A percentile compares a stretch with the other conserved stretches of the same genome.
phyloP scores from a whole-genome alignment of 257 asterid species.

The Rubia yunnanensis region DNA sequence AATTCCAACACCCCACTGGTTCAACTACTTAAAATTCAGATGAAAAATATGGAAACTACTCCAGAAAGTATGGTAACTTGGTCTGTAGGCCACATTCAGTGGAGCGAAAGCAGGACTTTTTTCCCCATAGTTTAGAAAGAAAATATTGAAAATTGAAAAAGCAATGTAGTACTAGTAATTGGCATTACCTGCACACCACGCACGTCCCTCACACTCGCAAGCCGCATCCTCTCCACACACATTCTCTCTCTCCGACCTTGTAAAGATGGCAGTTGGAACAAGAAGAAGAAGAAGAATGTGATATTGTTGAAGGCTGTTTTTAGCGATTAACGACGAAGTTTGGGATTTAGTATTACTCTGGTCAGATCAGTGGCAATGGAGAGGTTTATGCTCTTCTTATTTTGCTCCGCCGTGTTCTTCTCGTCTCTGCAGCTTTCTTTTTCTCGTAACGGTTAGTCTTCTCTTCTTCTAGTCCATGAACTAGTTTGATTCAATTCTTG shows the following conservation, averaged over 20 bases:
- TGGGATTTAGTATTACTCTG: not conserved
- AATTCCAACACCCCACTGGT: not conserved
- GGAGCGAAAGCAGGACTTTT: not conserved
- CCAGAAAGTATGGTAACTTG: not conserved
- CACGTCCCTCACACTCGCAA: constrained; percentile 39
- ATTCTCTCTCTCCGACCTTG: constrained; percentile 1
- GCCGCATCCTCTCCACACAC: not conserved
- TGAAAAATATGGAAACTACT: not conserved
- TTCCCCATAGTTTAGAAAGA: not conserved
- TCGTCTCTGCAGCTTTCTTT: constrained; percentile 30
- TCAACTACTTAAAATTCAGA: not conserved
- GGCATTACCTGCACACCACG: constrained; percentile 29
- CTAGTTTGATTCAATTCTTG: not conserved
- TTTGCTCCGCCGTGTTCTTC: constrained; percentile 28
- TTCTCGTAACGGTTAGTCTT: constrained; percentile 24
- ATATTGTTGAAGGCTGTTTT: not conserved
- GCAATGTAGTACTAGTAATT: not conserved
- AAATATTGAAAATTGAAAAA: too few relatives aligned
- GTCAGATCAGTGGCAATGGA: constrained; percentile 19
- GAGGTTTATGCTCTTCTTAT: constrained; percentile 24
- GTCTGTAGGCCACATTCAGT: not conserved
- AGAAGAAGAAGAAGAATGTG: constrained; percentile 20
- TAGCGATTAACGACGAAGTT: not conserved
- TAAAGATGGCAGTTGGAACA: constrained; percentile 3
- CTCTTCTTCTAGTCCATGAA: not conserved